phyloP scores from a whole-genome alignment of 495 filamentous ascomycete species.

The Penicillium argentinense region DNA sequence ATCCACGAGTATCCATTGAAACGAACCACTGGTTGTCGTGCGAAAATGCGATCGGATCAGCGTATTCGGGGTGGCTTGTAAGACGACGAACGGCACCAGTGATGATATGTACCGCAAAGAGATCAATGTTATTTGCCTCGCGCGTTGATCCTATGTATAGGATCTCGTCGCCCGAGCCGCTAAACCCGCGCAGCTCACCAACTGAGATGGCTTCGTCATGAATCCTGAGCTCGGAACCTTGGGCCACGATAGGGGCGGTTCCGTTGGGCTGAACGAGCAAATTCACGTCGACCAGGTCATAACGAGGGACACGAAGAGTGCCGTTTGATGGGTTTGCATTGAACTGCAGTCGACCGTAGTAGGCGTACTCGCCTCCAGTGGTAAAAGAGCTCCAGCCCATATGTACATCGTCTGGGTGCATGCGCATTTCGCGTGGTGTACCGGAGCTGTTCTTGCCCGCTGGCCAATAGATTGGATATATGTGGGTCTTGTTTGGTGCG shows the following conservation, averaged over 20 bases:
- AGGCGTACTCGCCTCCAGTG: slow-evolving; percentile 9
- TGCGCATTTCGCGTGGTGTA: slow-evolving; percentile 18
- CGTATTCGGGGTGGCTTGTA: slow-evolving; percentile 26
- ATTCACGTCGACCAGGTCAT: slow-evolving; percentile 24
- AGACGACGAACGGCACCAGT: slow-evolving; percentile 23
- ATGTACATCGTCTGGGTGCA: slow-evolving; percentile 23
- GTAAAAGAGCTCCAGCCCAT: slow-evolving; percentile 22
- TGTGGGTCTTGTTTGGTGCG: slow-evolving; percentile 15
- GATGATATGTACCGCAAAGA: slow-evolving; percentile 19
- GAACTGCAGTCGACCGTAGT: slow-evolving; percentile 23
- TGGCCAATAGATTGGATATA: slow-evolving; percentile 24
- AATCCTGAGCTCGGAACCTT: slow-evolving; percentile 10
- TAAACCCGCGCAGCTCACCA: slow-evolving; percentile 26
- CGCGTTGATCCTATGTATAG: slow-evolving; percentile 18
- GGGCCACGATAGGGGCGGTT: not conserved
- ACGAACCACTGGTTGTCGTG: slow-evolving; percentile 22
- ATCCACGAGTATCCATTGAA: slow-evolving; percentile 22
- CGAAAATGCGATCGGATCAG: slow-evolving; percentile 24
- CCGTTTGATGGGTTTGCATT: slow-evolving; percentile 15
- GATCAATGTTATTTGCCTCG: slow-evolving; percentile 26
- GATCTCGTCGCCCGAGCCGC: slow-evolving; percentile 19
- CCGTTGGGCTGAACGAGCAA: slow-evolving; percentile 9
- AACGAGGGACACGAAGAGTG: slow-evolving; percentile 11
- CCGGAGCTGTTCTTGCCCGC: slow-evolving; percentile 8
- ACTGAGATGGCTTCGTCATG: slow-evolving; percentile 17